Evolutionary conservation across 2,329 filamentous ascomycete genomes (phyloP), one percentile per base, ranked within the genome.

Genomic region (Ascochyta koolunga): DNA sequence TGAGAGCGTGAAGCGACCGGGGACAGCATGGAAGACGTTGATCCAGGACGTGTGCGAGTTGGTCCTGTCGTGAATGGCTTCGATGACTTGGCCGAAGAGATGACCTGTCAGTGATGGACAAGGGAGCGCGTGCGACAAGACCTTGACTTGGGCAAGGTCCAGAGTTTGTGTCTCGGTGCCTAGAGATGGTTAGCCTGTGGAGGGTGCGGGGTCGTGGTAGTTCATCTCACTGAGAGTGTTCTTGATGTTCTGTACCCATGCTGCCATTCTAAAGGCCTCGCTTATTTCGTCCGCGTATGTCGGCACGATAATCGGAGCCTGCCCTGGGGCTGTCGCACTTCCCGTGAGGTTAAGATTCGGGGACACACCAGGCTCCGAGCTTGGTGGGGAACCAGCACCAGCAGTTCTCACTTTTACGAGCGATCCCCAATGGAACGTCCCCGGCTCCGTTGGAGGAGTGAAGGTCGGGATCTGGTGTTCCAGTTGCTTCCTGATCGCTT

Each of bases 21-120:
- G 84, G 1, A 87, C 82, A 1, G 85, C 85, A 64, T 88, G 85
- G 48, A 84, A 86, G 43, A 88, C 81, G 54, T 86, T 86, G 70
- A 87, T 86, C 76, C 85, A 87, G 2, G 80, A 80, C 0, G 80
- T 83, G 13, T 80, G 77, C 42, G 77, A 79, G 21, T 80, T 77
- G 11, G 82, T 79, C 19, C 77, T 77, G 32, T 79, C 75, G 65
- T 86, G 83, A 1, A 88, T 79, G 4, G 79, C 77, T 51, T 80
- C 77, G 49, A 87, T 81, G 25, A 87, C 76, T 16, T 77, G 76
- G 22, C 78, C 78, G 61, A 86, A 87, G 22, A 84, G 77, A 56
- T 82, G 77, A 21, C 80, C 77, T 18, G 69, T 73, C 42, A 73
- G 58, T 13, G 79, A 80, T 1, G 84, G 83, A 59, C 79, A 85